Evolutionary conservation across 2,329 filamentous ascomycete genomes (phyloP).

Genomic region (Aspergillus carbonarius): DNA sequence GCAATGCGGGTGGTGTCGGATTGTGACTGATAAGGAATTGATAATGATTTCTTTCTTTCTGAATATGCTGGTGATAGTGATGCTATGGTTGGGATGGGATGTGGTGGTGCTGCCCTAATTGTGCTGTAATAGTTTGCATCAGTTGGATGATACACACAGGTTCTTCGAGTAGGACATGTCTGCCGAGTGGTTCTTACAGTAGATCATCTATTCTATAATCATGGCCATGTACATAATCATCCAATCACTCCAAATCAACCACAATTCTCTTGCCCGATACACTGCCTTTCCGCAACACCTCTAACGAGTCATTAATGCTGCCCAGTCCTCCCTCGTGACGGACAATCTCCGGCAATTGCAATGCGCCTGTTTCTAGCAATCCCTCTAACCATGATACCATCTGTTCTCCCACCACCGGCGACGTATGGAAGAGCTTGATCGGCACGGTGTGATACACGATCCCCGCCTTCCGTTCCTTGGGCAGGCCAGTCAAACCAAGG

Average conservation of each 20-base stretch:
- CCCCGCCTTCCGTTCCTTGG: conserved; percentile 53
- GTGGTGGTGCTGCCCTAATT: too few relatives aligned
- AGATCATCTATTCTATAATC: too few relatives aligned
- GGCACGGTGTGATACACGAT: conserved; percentile 65
- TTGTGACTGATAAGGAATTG: too few relatives aligned
- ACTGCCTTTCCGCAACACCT: conserved; percentile 64
- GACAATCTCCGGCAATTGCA: conserved; percentile 65
- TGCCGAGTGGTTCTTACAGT: too few relatives aligned
- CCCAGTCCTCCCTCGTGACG: conserved; percentile 62
- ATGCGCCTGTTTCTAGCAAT: conserved; percentile 54
- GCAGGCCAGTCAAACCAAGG: conserved; percentile 66
- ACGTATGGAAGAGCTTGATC: conserved; percentile 73
- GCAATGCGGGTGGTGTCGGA: too few relatives aligned
- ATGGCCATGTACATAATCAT: background rate
- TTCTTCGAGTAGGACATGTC: too few relatives aligned
- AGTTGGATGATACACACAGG: too few relatives aligned
- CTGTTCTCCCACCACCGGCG: conserved; percentile 61
- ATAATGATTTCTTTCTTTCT: background rate
- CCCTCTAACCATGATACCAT: conserved; percentile 67
- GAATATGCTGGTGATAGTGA: background rate
- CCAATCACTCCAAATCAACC: conserved; percentile 42
- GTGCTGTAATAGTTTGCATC: too few relatives aligned
- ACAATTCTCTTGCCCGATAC: conserved; percentile 69
- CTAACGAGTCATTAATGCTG: conserved; percentile 66
- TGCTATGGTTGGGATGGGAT: too few relatives aligned